phyloP scores from a whole-genome alignment of 441 rosid species.

The Gossypium gossypioides region DNA sequence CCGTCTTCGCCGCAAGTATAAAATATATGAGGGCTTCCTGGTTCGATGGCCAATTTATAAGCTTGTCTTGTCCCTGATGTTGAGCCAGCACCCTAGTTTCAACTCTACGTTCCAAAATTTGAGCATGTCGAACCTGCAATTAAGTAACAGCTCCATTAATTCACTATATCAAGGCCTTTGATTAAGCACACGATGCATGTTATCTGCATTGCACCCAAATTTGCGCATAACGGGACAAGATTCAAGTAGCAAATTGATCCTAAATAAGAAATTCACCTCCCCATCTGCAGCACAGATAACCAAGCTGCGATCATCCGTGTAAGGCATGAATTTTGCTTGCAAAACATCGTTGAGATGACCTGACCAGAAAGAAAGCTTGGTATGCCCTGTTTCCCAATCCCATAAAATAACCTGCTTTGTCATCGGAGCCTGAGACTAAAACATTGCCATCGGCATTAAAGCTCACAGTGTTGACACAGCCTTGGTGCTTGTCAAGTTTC shows the following conservation, averaged over 20 bases:
- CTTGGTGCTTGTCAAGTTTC: slow-evolving; percentile 72
- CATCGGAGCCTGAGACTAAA: slow-evolving; percentile 82
- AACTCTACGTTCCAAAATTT: slow-evolving; percentile 56
- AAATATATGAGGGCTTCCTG: background rate
- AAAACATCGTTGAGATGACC: slow-evolving; percentile 69
- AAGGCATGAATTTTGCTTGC: slow-evolving; percentile 79
- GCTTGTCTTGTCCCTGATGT: slow-evolving; percentile 60
- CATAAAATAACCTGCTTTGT: slow-evolving; percentile 52
- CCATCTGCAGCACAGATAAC: slow-evolving; percentile 96
- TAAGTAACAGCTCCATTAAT: background rate
- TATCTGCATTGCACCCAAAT: background rate
- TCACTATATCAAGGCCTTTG: background rate
- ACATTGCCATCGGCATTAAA: slow-evolving; percentile 53
- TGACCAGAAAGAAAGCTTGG: slow-evolving; percentile 60
- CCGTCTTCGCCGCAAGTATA: background rate
- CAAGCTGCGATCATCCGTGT: slow-evolving; percentile 59
- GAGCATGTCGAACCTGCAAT: slow-evolving; percentile 64
- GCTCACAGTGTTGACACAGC: slow-evolving; percentile 76
- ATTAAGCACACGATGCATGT: background rate
- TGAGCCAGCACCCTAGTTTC: slow-evolving; percentile 42
- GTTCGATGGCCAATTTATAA: slow-evolving; percentile 43
- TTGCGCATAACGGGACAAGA: background rate
- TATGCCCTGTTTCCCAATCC: slow-evolving; percentile 68
- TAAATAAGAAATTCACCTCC: slow-evolving; percentile 36
- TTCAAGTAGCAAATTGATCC: background rate